Percentiles rank a stretch among this genome's conserved stretches.
These are phyloP conservation scores for Exserohilum rostratum DNA, from an alignment of 2,329 filamentous ascomycete genomes.

Conservation along the genomic window DNA sequence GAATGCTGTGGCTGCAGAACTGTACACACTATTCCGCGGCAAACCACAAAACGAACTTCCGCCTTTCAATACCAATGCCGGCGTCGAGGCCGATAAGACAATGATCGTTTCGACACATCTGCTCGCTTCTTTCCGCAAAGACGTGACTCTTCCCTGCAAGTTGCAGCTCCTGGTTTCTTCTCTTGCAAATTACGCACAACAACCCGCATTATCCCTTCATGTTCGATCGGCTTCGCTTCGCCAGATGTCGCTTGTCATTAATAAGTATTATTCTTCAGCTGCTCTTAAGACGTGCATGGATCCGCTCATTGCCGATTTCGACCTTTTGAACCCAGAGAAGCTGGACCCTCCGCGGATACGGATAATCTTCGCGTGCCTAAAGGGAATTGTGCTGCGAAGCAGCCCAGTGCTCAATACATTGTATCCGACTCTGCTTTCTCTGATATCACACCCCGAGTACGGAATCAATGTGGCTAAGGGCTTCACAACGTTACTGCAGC, in stretches of 20 bases:
- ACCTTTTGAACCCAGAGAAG: constrained; percentile 41
- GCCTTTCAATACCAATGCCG: constrained; percentile 41
- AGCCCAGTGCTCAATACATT: constrained; percentile 51
- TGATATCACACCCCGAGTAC: constrained; percentile 56
- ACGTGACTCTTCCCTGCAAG: constrained; percentile 42
- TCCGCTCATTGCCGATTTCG: constrained; percentile 43
- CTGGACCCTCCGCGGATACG: constrained; percentile 54
- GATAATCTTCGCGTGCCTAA: constrained; percentile 65
- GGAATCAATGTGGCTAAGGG: constrained; percentile 61
- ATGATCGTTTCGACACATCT: constrained; percentile 65
- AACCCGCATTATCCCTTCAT: constrained; percentile 31
- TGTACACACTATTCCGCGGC: constrained; percentile 60
- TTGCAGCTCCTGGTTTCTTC: constrained; percentile 39
- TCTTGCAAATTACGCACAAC: constrained; percentile 48
- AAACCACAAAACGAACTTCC: constrained; percentile 33
- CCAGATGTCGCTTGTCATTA: constrained; percentile 55
- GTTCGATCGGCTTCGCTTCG: constrained; percentile 47
- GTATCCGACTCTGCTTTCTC: constrained; percentile 55
- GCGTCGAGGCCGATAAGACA: constrained; percentile 49
- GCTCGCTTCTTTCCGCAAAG: constrained; percentile 56
- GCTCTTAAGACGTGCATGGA: constrained; percentile 50
- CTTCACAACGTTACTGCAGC: constrained; percentile 64
- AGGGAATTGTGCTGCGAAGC: constrained; percentile 65
- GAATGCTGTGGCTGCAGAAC: constrained; percentile 57
- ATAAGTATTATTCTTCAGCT: constrained; percentile 55